Base-by-base conservation (phyloP, 192 early-diverging fungal species). In the Linnemannia exigua region DNA sequence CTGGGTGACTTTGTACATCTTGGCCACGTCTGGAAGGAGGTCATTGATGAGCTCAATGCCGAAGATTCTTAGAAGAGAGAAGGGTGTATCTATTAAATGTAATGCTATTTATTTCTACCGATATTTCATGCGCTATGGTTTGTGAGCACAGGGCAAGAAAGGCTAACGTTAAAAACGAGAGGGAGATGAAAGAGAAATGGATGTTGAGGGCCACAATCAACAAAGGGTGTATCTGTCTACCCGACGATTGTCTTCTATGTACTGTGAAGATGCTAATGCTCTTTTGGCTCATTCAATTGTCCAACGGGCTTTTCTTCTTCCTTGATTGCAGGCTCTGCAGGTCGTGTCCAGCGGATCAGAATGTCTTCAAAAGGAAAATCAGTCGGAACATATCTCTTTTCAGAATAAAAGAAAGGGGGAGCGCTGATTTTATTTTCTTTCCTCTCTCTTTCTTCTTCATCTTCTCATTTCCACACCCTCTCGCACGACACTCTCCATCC, bases 1-100 rank as follows among this genome's bases (percentile, higher is more conserved):
- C 37, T 91, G 7, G 20, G 61, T 14, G 91, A 92, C 78, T 92
- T 91, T 83, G 85, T 82, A 78, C 77, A 84, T 16, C 67, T 90
- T 5, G 90, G 80, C 22, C 66, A 89, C 17, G 79, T 89, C 1
- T 87, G 91, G 78, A 78, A 88, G 72, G 76, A 89, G 36, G 84
- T 91, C 12, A 88, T 89, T 72, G 77, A 84, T 1, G 70, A 80
- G 31, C 67, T 86, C 36, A 80, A 86, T 36, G 68, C 73, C 20
- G 84, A 86, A 46, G 63, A 74, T 47, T 17, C 1, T 20, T 70
- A 70, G 17, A 36, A 41, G 0, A 7, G 54, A 61, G 9, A 50
- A 17, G 2, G 48, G 2, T 54, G 20, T 28, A 12, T 61, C 31
- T 63, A 63, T 25, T 63, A 63, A 63, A 22, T 0, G n/a, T 3